Evolutionary conservation across 2,329 filamentous ascomycete genomes (phyloP), one percentile per base, ranked within the genome.

Genomic region (Pseudohalonectria lignicola): DNA sequence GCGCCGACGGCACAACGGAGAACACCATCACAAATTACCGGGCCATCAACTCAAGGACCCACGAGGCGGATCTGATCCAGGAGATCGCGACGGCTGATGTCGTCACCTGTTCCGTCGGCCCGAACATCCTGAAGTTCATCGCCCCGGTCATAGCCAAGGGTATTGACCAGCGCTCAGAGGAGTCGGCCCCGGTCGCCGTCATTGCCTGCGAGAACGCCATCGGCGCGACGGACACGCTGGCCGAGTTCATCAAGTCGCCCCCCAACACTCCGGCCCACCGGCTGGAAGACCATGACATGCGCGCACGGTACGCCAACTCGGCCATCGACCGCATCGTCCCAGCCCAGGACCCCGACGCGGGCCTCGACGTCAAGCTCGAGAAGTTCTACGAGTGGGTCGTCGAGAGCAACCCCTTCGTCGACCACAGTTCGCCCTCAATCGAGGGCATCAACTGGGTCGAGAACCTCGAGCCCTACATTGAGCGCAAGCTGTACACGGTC

Each of bases 361-460:
- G 87, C 40, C 74, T 98, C 32, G 80, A 95, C 54, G 92, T 98
- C 48, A 88, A 82, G 53, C 87, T 98, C 34, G 92, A 98, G 73
- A 92, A 92, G 66, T 98, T 96, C 72, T 95, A 86, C 67, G 92
- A 98, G 69, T 98, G 92, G 92, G 90, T 92, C 29, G 88, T 98
- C 37, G 92, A 98, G 57, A 68, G 77, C 57, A 82, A 34, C 19
- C 34, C 36, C 17, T n/a, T 32, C 21, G 19, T 15, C 31, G 16
- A 32, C 37, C 20, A 26, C 18, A 17, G 10, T 25, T 31, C 46
- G 43, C 39, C n/a, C 17, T 35, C 40, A 21, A 43, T 98, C 53
- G 63, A 92, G 48, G 90, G 88, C 23, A 34, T 41, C 5, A 31
- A 34, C 36, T 43, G 43, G 39, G 37, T 44, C 7, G 43, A 38